phyloP scores from a whole-genome alignment of 768 basidiomycete species.

The Gloeopeniophorella convolvens region DNA sequence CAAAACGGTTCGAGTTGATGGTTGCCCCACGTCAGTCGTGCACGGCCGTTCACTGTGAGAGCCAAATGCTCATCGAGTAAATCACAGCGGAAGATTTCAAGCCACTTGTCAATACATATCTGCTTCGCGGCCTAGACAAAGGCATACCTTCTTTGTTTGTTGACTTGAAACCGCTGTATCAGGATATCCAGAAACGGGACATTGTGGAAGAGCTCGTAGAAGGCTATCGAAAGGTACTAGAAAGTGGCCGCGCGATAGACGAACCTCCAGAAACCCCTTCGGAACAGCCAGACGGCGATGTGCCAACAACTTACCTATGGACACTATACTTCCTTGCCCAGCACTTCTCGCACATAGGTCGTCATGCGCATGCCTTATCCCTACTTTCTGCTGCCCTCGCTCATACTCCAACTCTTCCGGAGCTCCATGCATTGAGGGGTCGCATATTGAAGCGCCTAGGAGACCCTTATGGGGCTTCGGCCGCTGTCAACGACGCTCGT shows the following conservation, averaged over 20 bases:
- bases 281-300: constrained; percentile 31
- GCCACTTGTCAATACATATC: constrained; percentile 55
- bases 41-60: not conserved
- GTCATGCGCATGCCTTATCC: constrained; percentile 44
- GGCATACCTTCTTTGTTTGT: constrained; percentile 92
- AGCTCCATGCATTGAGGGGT: constrained; percentile 75
- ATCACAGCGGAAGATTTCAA: constrained; percentile 62
- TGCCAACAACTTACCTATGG: constrained; percentile 88
- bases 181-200: constrained; percentile 53
- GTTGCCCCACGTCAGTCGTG: constrained; percentile 44
- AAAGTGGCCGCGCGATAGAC: constrained; percentile 25
- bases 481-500: constrained; percentile 73
- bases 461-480: constrained; percentile 68
- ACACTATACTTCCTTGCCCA: constrained; percentile 92
- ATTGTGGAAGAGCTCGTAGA: constrained; percentile 67
- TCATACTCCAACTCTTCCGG: constrained; percentile 93
- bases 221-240: constrained; percentile 33
- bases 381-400: constrained; percentile 58
- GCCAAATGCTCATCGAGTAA: not conserved
- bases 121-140: constrained; percentile 63
- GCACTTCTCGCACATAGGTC: constrained; percentile 66
- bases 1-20: constrained; percentile 65
- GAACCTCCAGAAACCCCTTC: constrained; percentile 3
- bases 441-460: constrained; percentile 84
- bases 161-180: constrained; percentile 83